Evolutionary conservation across 257 asterid genomes (phyloP).

Genomic region (Petunia axillaris): DNA sequence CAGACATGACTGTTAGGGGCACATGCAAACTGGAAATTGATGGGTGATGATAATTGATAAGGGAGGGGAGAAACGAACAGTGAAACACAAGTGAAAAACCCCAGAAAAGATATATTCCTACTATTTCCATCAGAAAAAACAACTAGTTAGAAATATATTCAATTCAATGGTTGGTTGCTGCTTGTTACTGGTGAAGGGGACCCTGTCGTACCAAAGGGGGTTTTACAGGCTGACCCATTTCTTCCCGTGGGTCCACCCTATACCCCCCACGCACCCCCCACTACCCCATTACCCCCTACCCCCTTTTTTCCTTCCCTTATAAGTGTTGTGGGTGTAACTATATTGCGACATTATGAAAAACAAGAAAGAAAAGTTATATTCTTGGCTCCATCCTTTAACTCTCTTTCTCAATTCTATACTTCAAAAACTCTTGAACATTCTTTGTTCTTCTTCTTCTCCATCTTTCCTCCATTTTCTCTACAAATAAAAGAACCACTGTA

Average conservation of each 20-base stretch:
- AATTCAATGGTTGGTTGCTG: slow-evolving; percentile 42
- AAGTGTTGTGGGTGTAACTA: slow-evolving; percentile 38
- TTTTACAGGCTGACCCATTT: slow-evolving; percentile 52
- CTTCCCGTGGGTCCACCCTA: slow-evolving; percentile 36
- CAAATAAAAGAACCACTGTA: background rate
- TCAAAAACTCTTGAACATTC: background rate
- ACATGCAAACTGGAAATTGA: background rate
- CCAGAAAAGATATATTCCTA: slow-evolving; percentile 20
- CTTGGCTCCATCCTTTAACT: background rate
- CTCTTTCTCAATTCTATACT: background rate
- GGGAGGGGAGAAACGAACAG: slow-evolving; percentile 46
- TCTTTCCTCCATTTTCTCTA: no score
- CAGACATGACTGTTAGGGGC: slow-evolving; percentile 20
- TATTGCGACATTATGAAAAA: slow-evolving; percentile 40
- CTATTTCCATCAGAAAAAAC: background rate
- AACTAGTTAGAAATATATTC: background rate
- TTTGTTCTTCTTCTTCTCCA: background rate
- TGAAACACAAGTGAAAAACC: slow-evolving; percentile 44
- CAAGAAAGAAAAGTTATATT: background rate
- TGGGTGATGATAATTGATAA: slow-evolving; percentile 1
- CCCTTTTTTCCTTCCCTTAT: slow-evolving; percentile 21
- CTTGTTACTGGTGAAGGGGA: slow-evolving; percentile 50
- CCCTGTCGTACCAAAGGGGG: slow-evolving; percentile 39
- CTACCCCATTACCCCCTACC: background rate
- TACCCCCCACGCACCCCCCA: background rate